Percentiles rank a stretch among this genome's conserved stretches.
Evolutionary conservation across 306 rosid species (phyloP).

Genomic region (Begonia peltatifolia): DNA sequence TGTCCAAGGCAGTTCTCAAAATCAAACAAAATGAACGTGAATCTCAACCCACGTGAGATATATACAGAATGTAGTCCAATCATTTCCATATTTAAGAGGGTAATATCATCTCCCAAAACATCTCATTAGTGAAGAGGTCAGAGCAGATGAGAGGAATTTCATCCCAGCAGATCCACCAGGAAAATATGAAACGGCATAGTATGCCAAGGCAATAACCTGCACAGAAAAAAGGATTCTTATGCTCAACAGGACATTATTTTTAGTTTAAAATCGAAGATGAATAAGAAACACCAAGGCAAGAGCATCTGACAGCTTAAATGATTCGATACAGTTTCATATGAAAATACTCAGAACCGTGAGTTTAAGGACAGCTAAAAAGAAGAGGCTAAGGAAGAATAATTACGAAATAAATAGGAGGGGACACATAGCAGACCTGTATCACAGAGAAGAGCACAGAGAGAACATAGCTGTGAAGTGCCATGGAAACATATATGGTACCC

Average conservation of each 20-base stretch:
- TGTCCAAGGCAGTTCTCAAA: no score
- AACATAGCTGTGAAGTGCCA: conserved; percentile 83
- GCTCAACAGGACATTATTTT: no score
- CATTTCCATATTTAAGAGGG: conserved; percentile 4
- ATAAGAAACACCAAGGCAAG: no score
- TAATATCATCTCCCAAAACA: conserved; percentile 79
- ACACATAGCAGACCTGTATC: conserved; percentile 51
- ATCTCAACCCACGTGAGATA: conserved; percentile 15
- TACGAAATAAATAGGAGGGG: conserved; percentile 7
- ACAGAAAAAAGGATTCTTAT: conserved; percentile 7
- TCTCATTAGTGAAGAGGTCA: conserved; percentile 46
- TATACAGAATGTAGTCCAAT: conserved; percentile 3
- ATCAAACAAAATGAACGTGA: no score
- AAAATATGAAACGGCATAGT: conserved; percentile 81
- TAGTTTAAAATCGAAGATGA: no score
- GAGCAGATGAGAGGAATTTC: conserved; percentile 63
- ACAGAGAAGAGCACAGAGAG: conserved; percentile 86
- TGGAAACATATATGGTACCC: conserved; percentile 85
- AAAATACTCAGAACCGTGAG: neutral
- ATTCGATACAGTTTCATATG: neutral
- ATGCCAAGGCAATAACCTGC: conserved; percentile 75
- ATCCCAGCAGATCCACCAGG: conserved; percentile 88
- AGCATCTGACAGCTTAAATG: neutral
- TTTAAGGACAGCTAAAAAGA: neutral
- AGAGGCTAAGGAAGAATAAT: neutral